A percentile compares a stretch with the other conserved stretches of the same genome.
Conservation (phyloP, 495 filamentous ascomycete genomes). For the Penicillium longicatenatum region DNA sequence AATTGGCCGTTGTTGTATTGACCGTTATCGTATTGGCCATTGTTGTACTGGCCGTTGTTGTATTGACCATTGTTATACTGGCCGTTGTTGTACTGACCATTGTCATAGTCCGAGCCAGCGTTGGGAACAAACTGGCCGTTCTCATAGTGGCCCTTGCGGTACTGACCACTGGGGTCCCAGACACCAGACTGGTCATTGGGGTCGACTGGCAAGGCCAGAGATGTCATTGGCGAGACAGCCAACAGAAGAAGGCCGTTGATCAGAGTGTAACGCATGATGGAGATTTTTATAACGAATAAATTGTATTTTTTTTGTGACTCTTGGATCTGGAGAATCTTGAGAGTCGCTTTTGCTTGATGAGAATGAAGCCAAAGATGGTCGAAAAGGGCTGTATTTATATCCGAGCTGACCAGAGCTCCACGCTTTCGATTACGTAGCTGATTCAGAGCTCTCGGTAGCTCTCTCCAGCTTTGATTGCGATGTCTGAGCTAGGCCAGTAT, state of each 20-base stretch:
- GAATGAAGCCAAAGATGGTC: conserved; percentile 15
- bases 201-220: conserved; percentile 28
- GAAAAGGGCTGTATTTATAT: conserved; percentile 25
- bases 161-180: conserved; percentile 29
- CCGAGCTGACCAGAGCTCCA: conserved; percentile 14
- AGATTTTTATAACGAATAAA: neutral
- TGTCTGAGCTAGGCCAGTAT: conserved; percentile 42
- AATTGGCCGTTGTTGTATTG: conserved; percentile 18
- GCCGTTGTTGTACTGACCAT: conserved; percentile 19
- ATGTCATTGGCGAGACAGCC: conserved; percentile 26
- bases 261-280: conserved; percentile 26
- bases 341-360: conserved; percentile 21
- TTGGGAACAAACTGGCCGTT: conserved; percentile 23
- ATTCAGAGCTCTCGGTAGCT: conserved; percentile 26
- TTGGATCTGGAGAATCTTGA: conserved; percentile 7
- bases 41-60: conserved; percentile 9
- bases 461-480: conserved; percentile 32
- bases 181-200: conserved; percentile 25
- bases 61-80: conserved; percentile 17
- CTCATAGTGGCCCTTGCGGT: conserved; percentile 27
- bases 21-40: conserved; percentile 17
- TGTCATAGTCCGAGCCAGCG: conserved; percentile 17
- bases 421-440: conserved; percentile 18
- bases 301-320: conserved; percentile 1
- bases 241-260: conserved; percentile 28